Conservation (phyloP, 371 early-diverging fungal species). For the Haplosporangium sp. region DNA sequence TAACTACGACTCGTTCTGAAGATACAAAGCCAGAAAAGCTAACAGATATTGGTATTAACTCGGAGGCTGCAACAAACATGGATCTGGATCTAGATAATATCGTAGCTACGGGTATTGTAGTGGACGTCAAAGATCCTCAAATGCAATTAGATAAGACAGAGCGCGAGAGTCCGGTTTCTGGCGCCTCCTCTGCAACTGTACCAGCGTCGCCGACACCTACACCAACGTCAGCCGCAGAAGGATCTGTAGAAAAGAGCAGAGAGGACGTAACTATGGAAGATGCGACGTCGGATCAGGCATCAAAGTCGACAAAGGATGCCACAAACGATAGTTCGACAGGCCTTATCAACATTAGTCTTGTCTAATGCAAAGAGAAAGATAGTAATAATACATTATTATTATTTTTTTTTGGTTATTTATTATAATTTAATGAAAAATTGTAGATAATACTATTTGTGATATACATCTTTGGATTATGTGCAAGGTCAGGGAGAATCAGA, state of each 20-base stretch:
- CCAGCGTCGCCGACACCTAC: background rate
- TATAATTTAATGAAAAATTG: background rate
- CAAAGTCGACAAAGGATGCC: background rate
- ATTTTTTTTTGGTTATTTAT: background rate
- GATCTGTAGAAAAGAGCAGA: background rate
- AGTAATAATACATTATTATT: background rate
- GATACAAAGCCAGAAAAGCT: background rate
- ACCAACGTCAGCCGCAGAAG: background rate
- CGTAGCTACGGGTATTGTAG: conserved; percentile 2
- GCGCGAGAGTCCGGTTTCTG: background rate
- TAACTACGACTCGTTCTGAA: background rate
- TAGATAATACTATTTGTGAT: background rate
- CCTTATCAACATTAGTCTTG: conserved; percentile 23
- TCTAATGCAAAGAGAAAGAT: background rate
- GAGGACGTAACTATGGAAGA: conserved; percentile 9
- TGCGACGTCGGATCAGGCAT: background rate
- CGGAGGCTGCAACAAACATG: conserved; percentile 8
- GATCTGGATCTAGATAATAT: conserved; percentile 20
- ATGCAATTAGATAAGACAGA: background rate
- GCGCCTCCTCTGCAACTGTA: background rate
- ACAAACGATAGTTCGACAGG: background rate
- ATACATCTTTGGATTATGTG: background rate
- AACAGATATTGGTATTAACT: background rate
- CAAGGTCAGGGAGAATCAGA: background rate
- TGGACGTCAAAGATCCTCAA: conserved; percentile 10